These are phyloP conservation scores for Vanrija humicola DNA, from an alignment of 1,284 basidiomycete species.

Conservation along the genomic window DNA sequence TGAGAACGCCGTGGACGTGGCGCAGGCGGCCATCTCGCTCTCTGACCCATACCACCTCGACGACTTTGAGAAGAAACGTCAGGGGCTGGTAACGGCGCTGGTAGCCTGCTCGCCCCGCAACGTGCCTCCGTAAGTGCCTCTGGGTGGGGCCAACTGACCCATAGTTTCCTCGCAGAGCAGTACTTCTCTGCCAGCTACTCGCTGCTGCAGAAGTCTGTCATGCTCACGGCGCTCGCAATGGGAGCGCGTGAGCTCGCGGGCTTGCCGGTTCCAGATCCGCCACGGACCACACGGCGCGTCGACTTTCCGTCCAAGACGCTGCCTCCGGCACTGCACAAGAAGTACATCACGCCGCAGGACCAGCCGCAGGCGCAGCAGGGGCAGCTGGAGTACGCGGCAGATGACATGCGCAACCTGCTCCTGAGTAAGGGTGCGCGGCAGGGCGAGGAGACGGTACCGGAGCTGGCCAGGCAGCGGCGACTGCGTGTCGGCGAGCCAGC, in stretches of 20 bases:
- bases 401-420: slow-evolving; percentile 31
- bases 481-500: slow-evolving; percentile 58
- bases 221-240: slow-evolving; percentile 78
- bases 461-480: slow-evolving; percentile 66
- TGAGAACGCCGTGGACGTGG: slow-evolving; percentile 82
- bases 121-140: slow-evolving; percentile 66
- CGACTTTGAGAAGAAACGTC: slow-evolving; percentile 71
- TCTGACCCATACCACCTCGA: slow-evolving; percentile 80
- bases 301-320: slow-evolving; percentile 76
- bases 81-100: slow-evolving; percentile 71
- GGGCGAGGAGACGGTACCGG: slow-evolving; percentile 53
- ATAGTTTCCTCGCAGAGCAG: slow-evolving; percentile 78
- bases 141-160: background rate
- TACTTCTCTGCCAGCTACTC: slow-evolving; percentile 92
- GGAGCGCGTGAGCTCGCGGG: slow-evolving; percentile 80
- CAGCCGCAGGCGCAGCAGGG: slow-evolving; percentile 8
- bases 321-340: slow-evolving; percentile 64
- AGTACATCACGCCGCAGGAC: slow-evolving; percentile 55
- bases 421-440: slow-evolving; percentile 36
- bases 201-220: slow-evolving; percentile 71
- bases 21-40: slow-evolving; percentile 66
- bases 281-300: slow-evolving; percentile 23
- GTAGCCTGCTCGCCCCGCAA: slow-evolving; percentile 71
- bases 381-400: slow-evolving; percentile 37
- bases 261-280: slow-evolving; percentile 54